Percentiles rank a stretch among this genome's conserved stretches.
These are phyloP conservation scores for Phallus indusiatus DNA, from an alignment of 768 basidiomycete species.

Conservation along the genomic window DNA sequence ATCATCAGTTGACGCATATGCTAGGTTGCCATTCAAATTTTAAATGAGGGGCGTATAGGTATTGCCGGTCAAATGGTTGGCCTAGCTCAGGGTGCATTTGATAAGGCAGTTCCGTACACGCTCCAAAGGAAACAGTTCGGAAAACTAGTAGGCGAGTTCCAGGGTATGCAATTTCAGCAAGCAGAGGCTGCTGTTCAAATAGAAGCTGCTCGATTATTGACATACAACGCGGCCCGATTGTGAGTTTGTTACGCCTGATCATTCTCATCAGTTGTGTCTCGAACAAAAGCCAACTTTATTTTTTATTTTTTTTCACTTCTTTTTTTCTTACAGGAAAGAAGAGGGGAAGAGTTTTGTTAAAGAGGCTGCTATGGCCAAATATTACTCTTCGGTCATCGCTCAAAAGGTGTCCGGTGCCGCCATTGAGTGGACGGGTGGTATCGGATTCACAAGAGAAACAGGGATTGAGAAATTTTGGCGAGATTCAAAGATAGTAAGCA, in stretches of 20 bases:
- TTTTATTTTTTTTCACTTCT: not conserved
- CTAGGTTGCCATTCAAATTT: slow-evolving; percentile 87
- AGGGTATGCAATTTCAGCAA: slow-evolving; percentile 93
- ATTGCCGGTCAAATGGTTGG: slow-evolving; percentile 99
- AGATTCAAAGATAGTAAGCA: slow-evolving; percentile 86
- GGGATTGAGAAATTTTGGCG: slow-evolving; percentile 96
- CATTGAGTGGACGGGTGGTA: slow-evolving; percentile 94
- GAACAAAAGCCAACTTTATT: too few relatives aligned
- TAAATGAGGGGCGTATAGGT: slow-evolving; percentile 96
- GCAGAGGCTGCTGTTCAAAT: slow-evolving; percentile 86
- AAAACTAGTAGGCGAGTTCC: slow-evolving; percentile 87
- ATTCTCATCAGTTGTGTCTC: not conserved
- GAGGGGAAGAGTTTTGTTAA: slow-evolving; percentile 78
- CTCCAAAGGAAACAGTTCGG: slow-evolving; percentile 94
- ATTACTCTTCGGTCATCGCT: slow-evolving; percentile 81
- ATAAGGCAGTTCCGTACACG: slow-evolving; percentile 91
- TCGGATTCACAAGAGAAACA: slow-evolving; percentile 88
- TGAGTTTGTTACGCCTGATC: slow-evolving; percentile 15
- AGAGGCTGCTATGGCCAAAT: slow-evolving; percentile 98
- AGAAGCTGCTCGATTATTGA: slow-evolving; percentile 80
- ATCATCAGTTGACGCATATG: not conserved
- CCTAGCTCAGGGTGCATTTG: slow-evolving; percentile 93
- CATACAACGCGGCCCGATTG: slow-evolving; percentile 92
- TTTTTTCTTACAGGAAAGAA: slow-evolving; percentile 47
- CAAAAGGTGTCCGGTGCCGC: slow-evolving; percentile 80